Conservation (phyloP, 169 alveolate genomes). For the Plasmodium gaboni region DNA sequence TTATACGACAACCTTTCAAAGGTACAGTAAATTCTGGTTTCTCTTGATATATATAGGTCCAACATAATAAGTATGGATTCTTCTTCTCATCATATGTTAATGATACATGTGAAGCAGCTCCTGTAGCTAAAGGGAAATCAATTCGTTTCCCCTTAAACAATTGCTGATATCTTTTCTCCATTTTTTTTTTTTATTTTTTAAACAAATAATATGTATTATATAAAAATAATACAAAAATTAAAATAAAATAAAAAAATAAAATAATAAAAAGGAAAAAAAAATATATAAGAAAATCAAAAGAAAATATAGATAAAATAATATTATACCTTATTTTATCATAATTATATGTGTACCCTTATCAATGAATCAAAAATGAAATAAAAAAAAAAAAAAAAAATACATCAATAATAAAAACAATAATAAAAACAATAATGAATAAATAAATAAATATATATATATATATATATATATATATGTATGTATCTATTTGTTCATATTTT, state of each 20-base stretch:
- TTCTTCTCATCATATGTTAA: conserved; percentile 75
- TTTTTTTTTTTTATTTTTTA: background rate
- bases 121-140: conserved; percentile 76
- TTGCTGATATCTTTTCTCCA: conserved; percentile 73
- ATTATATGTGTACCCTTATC: too few species aligned
- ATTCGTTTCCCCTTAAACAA: conserved; percentile 69
- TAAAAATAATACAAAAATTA: background rate
- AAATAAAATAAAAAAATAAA: background rate
- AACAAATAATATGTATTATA: too few species aligned
- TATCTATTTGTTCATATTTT: too few species aligned
- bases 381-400: too few species aligned
- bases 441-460: too few species aligned
- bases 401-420: too few species aligned
- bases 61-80: conserved; percentile 69
- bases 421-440: too few species aligned
- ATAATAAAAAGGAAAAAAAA: background rate
- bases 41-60: conserved; percentile 63
- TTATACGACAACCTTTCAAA: conserved; percentile 73
- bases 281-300: background rate
- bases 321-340: too few species aligned
- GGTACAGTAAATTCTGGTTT: conserved; percentile 75
- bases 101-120: conserved; percentile 76
- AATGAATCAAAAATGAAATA: too few species aligned
- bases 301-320: too few species aligned
- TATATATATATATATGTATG: too few species aligned